Evolutionary conservation across 176 grass and related monocot genomes (phyloP).

Genomic region (Thinopyrum elongatum): DNA sequence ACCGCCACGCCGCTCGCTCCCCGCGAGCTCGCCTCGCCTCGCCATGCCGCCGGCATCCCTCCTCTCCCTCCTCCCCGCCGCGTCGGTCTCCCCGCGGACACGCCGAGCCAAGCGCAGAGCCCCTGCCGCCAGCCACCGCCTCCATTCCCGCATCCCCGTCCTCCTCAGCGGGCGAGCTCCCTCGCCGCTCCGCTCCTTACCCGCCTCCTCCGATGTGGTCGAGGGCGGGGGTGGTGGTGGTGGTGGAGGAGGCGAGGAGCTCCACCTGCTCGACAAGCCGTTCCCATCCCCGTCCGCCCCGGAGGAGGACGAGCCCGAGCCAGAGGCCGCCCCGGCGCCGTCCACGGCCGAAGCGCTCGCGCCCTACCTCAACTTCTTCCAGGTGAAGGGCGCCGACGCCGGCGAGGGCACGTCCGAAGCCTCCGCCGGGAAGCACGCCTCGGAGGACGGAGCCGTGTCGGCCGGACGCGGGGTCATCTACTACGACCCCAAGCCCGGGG

Average conservation of each 20-base stretch:
- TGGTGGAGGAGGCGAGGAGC: conserved; percentile 14
- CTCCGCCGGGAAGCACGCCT: background rate
- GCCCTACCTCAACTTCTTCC: conserved; percentile 80
- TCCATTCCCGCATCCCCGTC: background rate
- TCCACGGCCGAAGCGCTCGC: conserved; percentile 50
- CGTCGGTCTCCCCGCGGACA: conserved; percentile 19
- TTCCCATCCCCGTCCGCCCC: conserved; percentile 20
- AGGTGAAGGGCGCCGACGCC: conserved; percentile 32
- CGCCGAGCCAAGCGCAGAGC: conserved; percentile 6
- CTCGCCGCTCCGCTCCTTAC: conserved; percentile 10
- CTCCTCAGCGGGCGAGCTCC: background rate
- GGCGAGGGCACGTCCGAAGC: background rate
- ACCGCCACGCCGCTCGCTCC: background rate
- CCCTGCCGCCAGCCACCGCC: background rate
- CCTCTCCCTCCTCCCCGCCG: conserved; percentile 34
- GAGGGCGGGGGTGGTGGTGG: background rate
- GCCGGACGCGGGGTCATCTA: conserved; percentile 33
- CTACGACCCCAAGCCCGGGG: conserved; percentile 68
- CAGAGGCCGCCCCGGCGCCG: conserved; percentile 11
- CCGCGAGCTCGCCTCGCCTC: background rate
- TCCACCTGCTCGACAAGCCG: conserved; percentile 71
- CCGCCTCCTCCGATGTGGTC: conserved; percentile 2
- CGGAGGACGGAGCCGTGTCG: background rate
- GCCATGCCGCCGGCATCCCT: conserved; percentile 41
- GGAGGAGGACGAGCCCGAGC: conserved; percentile 1